A percentile compares a stretch with the other conserved stretches of the same genome.
phyloP scores from a whole-genome alignment of 2,329 filamentous ascomycete genomes.

The Canariomyces notabilis region DNA sequence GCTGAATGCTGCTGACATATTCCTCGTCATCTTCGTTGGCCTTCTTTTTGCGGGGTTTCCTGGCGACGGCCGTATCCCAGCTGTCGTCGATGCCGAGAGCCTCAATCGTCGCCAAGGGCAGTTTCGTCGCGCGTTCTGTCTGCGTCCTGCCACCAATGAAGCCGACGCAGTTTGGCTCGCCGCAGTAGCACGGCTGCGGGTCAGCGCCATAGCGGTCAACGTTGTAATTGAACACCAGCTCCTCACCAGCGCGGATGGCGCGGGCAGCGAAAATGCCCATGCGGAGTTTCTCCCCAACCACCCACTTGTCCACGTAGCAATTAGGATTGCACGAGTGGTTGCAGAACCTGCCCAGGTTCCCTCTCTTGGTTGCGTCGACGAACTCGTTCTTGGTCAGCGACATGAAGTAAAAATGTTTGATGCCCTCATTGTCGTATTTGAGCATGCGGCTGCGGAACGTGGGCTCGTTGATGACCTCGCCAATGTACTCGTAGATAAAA shows the following conservation, averaged over 20 bases:
- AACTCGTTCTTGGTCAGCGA: slow-evolving; percentile 94
- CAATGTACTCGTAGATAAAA: slow-evolving; percentile 97
- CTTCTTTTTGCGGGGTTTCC: slow-evolving; percentile 91
- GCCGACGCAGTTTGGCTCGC: slow-evolving; percentile 87
- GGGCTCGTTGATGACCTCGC: slow-evolving; percentile 92
- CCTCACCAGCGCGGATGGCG: slow-evolving; percentile 79
- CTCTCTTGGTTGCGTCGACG: slow-evolving; percentile 94
- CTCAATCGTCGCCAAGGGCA: slow-evolving; percentile 85
- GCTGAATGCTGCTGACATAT: slow-evolving; percentile 84
- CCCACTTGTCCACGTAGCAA: slow-evolving; percentile 99
- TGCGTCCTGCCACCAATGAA: slow-evolving; percentile 98
- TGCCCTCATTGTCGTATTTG: slow-evolving; percentile 90
- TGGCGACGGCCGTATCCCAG: slow-evolving; percentile 86
- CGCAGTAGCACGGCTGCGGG: slow-evolving; percentile 95
- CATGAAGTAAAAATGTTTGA: slow-evolving; percentile 99
- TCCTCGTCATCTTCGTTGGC: slow-evolving; percentile 87
- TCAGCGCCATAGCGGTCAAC: slow-evolving; percentile 97
- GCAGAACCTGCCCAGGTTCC: slow-evolving; percentile 93
- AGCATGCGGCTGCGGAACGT: slow-evolving; percentile 86
- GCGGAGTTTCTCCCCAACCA: slow-evolving; percentile 91
- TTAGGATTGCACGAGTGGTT: slow-evolving; percentile 99
- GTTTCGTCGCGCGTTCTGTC: slow-evolving; percentile 88
- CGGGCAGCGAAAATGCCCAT: slow-evolving; percentile 98
- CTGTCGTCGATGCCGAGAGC: slow-evolving; percentile 93
- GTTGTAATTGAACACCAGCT: slow-evolving; percentile 99